These are phyloP conservation scores for Hamamelis virginiana DNA, from an alignment of 164 flowering plant species.

Conservation along the genomic window DNA sequence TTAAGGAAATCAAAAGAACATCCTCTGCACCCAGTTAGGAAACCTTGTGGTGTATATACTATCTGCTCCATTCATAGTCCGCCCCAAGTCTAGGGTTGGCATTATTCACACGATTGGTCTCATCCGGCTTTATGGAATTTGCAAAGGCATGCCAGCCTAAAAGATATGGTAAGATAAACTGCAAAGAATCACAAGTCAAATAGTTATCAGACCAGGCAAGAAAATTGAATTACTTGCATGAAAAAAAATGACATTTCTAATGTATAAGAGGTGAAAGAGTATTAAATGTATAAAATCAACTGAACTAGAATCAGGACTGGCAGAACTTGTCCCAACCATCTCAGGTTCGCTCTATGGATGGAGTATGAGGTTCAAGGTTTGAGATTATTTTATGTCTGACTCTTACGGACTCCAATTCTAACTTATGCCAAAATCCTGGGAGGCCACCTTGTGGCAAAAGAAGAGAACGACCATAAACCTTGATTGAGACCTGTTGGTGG, in stretches of 20 bases:
- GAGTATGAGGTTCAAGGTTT: too few species aligned
- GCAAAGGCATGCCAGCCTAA: conserved; percentile 89
- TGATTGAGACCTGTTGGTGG: too few species aligned
- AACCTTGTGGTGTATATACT: conserved; percentile 9
- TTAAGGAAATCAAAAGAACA: too few species aligned
- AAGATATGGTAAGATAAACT: conserved; percentile 86
- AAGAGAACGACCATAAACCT: too few species aligned
- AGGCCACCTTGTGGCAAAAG: too few species aligned
- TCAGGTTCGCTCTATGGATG: too few species aligned
- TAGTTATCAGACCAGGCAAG: neutral
- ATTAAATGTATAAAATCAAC: neutral
- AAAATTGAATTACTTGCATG: neutral
- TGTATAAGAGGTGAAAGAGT: too few species aligned
- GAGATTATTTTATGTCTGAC: too few species aligned
- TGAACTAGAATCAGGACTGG: neutral
- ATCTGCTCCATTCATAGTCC: conserved; percentile 81
- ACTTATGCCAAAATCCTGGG: too few species aligned
- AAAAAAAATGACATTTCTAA: neutral
- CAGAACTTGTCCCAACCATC: too few species aligned
- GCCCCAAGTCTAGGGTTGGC: conserved; percentile 46
- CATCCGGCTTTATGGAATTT: conserved; percentile 59
- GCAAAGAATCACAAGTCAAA: conserved; percentile 24
- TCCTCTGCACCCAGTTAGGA: too few species aligned
- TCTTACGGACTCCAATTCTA: too few species aligned
- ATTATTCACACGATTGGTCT: conserved; percentile 36